A percentile compares a stretch with the other conserved stretches of the same genome.
Conservation (phyloP, 1,284 basidiomycete genomes). For the Cryptococcus sp. region DNA sequence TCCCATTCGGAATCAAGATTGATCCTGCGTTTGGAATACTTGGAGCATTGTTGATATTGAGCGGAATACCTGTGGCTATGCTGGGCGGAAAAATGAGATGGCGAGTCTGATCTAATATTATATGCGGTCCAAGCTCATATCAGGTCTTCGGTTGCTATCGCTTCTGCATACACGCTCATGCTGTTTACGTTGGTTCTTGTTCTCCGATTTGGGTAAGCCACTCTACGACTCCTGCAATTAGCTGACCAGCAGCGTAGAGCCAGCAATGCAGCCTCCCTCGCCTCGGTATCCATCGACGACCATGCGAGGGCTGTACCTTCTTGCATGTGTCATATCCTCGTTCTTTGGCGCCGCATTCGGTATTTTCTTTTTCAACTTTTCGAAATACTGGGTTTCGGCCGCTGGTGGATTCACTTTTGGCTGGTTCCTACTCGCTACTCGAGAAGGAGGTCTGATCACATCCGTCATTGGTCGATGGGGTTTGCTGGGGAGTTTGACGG, state of each 20-base stretch:
- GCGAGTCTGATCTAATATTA: slow-evolving; percentile 48
- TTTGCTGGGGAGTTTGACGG: slow-evolving; percentile 62
- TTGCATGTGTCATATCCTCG: slow-evolving; percentile 73
- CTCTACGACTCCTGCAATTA: background rate
- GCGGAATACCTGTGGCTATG: slow-evolving; percentile 81
- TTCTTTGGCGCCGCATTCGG: slow-evolving; percentile 75
- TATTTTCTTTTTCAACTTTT: slow-evolving; percentile 81
- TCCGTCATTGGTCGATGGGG: slow-evolving; percentile 76
- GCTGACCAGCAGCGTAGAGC: slow-evolving; percentile 29
- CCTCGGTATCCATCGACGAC: slow-evolving; percentile 72
- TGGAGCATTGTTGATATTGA: slow-evolving; percentile 80
- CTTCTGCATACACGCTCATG: slow-evolving; percentile 81
- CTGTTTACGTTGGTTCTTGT: slow-evolving; percentile 84
- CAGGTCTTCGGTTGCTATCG: slow-evolving; percentile 89
- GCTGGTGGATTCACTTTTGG: slow-evolving; percentile 85
- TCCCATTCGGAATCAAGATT: slow-evolving; percentile 61
- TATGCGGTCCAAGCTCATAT: background rate
- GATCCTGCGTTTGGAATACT: slow-evolving; percentile 86
- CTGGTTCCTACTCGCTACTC: slow-evolving; percentile 81
- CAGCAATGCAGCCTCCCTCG: slow-evolving; percentile 52
- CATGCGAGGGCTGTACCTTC: slow-evolving; percentile 82
- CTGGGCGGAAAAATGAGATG: slow-evolving; percentile 91
- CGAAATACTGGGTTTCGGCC: slow-evolving; percentile 78
- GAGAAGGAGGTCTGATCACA: slow-evolving; percentile 73
- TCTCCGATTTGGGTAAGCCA: slow-evolving; percentile 67